phyloP scores from a whole-genome alignment of 768 basidiomycete genomes.

The Leccinum ochraceum region DNA sequence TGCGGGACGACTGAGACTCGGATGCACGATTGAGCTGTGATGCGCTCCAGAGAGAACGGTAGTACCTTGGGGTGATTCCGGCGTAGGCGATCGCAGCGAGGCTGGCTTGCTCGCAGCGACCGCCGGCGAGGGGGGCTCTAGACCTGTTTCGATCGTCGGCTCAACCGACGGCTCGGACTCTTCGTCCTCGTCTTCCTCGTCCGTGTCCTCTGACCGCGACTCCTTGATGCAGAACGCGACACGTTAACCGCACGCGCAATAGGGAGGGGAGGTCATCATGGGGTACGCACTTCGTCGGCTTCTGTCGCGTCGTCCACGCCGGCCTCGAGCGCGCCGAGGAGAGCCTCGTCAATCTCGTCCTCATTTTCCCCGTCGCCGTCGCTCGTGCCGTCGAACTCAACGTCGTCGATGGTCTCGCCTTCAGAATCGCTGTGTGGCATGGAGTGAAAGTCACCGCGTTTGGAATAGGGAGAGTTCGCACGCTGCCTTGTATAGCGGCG shows the following conservation, averaged over 20 bases:
- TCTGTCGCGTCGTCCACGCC: conserved; percentile 66
- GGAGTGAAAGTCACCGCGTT: background rate
- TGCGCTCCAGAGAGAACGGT: background rate
- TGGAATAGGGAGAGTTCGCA: conserved; percentile 29
- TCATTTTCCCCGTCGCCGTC: conserved; percentile 51
- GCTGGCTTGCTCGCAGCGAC: conserved; percentile 13
- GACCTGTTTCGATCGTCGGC: conserved; percentile 30
- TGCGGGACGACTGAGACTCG: conserved; percentile 21
- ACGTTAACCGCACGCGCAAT: conserved; percentile 6
- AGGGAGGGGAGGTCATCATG: background rate
- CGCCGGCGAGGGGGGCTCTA: conserved; percentile 27
- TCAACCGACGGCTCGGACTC: conserved; percentile 42
- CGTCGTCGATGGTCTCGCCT: conserved; percentile 60
- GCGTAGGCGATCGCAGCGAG: conserved; percentile 28
- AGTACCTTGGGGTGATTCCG: conserved; percentile 39
- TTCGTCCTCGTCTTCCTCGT: conserved; percentile 55
- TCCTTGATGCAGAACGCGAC: conserved; percentile 40
- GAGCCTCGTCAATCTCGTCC: conserved; percentile 57
- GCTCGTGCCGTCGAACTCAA: conserved; percentile 50
- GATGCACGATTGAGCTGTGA: conserved; percentile 21
- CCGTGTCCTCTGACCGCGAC: conserved; percentile 58
- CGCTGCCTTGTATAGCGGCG: conserved; percentile 17
- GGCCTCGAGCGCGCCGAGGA: conserved; percentile 57
- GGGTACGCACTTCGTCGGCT: conserved; percentile 62
- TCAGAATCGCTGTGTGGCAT: conserved; percentile 65